Conservation (phyloP, 2,329 filamentous ascomycete genomes). For the Calonectria fujianensis region DNA sequence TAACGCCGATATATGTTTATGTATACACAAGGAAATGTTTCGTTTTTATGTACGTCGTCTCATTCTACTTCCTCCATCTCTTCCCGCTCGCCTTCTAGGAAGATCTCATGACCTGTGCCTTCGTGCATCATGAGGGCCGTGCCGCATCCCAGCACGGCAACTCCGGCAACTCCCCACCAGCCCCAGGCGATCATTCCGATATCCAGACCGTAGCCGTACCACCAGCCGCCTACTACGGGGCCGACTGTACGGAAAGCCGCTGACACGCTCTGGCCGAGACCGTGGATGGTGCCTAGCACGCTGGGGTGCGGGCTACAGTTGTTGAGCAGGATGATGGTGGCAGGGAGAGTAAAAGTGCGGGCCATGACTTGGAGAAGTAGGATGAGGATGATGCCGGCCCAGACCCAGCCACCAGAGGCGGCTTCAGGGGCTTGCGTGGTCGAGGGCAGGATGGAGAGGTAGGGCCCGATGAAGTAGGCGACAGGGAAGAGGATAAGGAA, state of each 20-base stretch:
- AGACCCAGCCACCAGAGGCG: slow-evolving; percentile 44
- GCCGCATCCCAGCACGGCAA: slow-evolving; percentile 74
- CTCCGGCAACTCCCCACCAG: slow-evolving; percentile 69
- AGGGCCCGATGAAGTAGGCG: slow-evolving; percentile 81
- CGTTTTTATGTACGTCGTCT: slow-evolving; percentile 28
- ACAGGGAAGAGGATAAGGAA: slow-evolving; percentile 81
- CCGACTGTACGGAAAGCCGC: slow-evolving; percentile 70
- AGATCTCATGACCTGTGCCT: slow-evolving; percentile 77
- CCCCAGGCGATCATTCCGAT: slow-evolving; percentile 67
- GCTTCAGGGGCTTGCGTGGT: slow-evolving; percentile 40
- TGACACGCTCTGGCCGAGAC: slow-evolving; percentile 71
- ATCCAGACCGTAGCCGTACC: slow-evolving; percentile 68
- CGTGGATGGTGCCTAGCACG: slow-evolving; percentile 75
- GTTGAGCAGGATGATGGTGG: slow-evolving; percentile 76
- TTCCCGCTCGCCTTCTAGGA: slow-evolving; percentile 68
- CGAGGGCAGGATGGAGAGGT: slow-evolving; percentile 71
- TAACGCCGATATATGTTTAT: slow-evolving; percentile 1
- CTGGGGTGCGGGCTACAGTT: slow-evolving; percentile 76
- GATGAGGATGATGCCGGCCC: slow-evolving; percentile 64
- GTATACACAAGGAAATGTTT: slow-evolving; percentile 14
- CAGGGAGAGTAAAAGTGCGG: slow-evolving; percentile 80
- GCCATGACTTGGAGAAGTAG: slow-evolving; percentile 82
- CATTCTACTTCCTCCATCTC: slow-evolving; percentile 42
- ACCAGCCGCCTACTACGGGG: slow-evolving; percentile 69
- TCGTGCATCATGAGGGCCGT: slow-evolving; percentile 78